phyloP scores from a whole-genome alignment of 495 filamentous ascomycete species.

The Niebla homalea region DNA sequence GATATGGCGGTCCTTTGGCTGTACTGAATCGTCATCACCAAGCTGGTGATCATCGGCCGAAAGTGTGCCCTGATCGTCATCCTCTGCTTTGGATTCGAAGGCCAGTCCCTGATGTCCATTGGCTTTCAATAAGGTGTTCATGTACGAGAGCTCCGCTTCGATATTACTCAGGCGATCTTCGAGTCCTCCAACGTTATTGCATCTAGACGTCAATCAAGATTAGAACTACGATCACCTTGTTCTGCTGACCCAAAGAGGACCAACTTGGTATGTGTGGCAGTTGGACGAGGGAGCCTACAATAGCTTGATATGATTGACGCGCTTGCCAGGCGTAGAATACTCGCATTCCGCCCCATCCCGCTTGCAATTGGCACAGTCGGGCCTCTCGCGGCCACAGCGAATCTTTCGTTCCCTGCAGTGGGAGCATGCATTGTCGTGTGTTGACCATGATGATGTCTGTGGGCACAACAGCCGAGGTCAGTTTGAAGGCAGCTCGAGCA shows the following conservation, averaged over 20 bases:
- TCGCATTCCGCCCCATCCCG: too few species aligned
- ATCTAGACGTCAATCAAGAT: too few species aligned
- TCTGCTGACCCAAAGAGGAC: too few species aligned
- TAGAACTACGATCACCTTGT: too few species aligned
- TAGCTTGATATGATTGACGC: too few species aligned
- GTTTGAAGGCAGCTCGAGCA: neutral
- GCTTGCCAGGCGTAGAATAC: too few species aligned
- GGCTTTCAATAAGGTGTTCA: neutral
- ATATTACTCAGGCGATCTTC: neutral
- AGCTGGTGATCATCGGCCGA: neutral
- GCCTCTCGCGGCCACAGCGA: neutral
- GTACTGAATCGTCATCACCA: neutral
- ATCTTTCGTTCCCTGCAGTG: neutral
- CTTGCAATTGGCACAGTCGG: too few species aligned
- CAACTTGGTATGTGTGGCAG: too few species aligned
- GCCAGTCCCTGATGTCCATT: neutral
- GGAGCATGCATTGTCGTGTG: neutral
- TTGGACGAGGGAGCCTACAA: too few species aligned
- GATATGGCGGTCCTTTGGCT: neutral
- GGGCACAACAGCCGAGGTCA: neutral
- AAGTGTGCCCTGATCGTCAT: neutral
- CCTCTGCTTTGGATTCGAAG: neutral
- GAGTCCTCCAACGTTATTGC: neutral
- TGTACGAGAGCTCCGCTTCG: neutral
- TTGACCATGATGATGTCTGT: neutral